Evolutionary conservation across 176 grass and related monocot species (phyloP), one percentile per base, ranked within the genome.

Genomic region (Urochloa ruziziensis): DNA sequence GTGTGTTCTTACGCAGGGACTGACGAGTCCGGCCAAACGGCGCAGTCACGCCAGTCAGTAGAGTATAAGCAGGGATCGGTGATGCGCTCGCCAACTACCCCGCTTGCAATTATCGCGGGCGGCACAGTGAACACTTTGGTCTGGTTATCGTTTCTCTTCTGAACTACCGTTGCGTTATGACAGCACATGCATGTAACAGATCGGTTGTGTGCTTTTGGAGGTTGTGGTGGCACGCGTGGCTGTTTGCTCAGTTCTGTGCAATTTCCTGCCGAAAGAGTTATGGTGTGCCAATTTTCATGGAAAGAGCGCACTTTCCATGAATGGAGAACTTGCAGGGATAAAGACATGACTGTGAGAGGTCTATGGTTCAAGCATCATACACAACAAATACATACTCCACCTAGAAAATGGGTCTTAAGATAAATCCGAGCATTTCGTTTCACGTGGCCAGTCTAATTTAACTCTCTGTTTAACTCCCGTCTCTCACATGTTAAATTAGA

Each of bases 31-130:
- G 56, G n/a, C 56, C 77, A 80, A 80, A 61, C 28, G 18, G 21
- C 37, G 16, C n/a, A n/a, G n/a, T n/a, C n/a, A n/a, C n/a, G n/a
- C n/a, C 34, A 60, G 25, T 83, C 80, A 58, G 10, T 37, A 70
- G 70, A 43, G 29, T 33, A 57, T n/a, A 6, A 75, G 70, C 46
- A 69, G 52, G 59, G 76, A 81, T 6, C 18, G 23, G 49, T 74
- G 59, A 13, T 65, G 74, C 60, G 49, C 69, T 23, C 47, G 60
- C 69, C 76, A 89, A 65, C 87, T 8, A 60, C 75, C 21, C 70
- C 11, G 52, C 0, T 19, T 61, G 17, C 66, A 56, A 61, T 48
- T 63, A 71, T 42, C 71, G 27, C 12, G 28, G n/a, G n/a, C n/a
- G n/a, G 15, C 16, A 27, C n/a, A 39, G 67, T 52, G 10, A 70